Base-by-base conservation (phyloP, 345 rosid species). In the Atalantia buxifolia region DNA sequence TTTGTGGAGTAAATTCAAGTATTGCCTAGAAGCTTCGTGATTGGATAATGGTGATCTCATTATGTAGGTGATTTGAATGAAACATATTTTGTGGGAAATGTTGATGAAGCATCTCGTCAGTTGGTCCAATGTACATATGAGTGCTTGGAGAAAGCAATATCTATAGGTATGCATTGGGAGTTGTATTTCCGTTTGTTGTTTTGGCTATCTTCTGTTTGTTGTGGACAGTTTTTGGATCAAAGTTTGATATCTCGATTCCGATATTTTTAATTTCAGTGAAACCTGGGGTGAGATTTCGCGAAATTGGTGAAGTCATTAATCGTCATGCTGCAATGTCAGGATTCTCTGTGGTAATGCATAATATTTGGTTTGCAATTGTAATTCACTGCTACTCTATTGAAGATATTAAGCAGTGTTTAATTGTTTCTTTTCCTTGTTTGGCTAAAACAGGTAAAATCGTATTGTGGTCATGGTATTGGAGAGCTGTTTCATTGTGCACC, bases 401-500 rank as follows among this genome's bases (percentile, higher is more conserved):
- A 1, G n/a, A 72, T 61, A 67, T 45, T 36, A 53, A 19, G 60
- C 22, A 24, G 30, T 75, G 38, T 59, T 75, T 74, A 35, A 76
- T 68, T 48, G n/a, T 66, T 67, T 33, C 38, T 25, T 14, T 50
- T n/a, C 69, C 45, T 33, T 66, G 31, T 78, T 75, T 27, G 66
- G 28, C 78, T 71, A 38, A 74, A 81, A 83, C 81, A 95, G 99
- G 99, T 94, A 83, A 91, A 89, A 84, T 92, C 99, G 13, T 90
- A 88, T 70, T 96, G 98, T 27, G 99, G 98, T 69, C 99, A 96
- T 79, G 99, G 99, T 63, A 90, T 96, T 63, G 99, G 99, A 65
- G 97, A 96, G 88, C 95, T 93, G 75, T 96, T 94, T 77, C 99
- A 96, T 82, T 96, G 98, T 68, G 98, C 99, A 5, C 99, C 99